phyloP scores from a whole-genome alignment of 2,329 filamentous ascomycete species.

The Byssoonygena ceratinophila region DNA sequence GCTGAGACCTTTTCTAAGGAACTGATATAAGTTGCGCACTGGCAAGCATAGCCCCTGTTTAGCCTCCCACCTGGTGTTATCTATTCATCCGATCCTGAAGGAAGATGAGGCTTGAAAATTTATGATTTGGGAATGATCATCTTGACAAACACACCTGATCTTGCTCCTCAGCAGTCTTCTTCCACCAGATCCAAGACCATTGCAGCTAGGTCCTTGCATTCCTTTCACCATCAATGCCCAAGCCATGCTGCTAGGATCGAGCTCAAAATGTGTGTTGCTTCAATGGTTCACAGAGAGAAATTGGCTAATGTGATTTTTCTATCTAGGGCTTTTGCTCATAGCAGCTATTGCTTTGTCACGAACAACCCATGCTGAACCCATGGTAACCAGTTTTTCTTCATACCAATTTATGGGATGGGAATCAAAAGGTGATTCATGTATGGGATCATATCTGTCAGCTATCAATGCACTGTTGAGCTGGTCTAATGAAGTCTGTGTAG shows the following conservation, averaged over 20 bases:
- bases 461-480: neutral
- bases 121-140: no score
- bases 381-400: slow-evolving; percentile 2
- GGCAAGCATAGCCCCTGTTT: no score
- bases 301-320: neutral
- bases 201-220: no score
- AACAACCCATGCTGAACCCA: neutral
- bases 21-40: no score
- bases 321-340: neutral
- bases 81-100: no score
- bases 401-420: slow-evolving; percentile 9
- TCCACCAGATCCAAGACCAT: no score
- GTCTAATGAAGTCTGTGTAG: neutral
- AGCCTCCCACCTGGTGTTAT: no score
- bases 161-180: no score
- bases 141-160: no score
- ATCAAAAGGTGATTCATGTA: slow-evolving; percentile 7
- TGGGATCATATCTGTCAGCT: neutral
- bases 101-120: no score
- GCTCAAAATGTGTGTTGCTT: neutral
- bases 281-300: neutral
- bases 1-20: no score
- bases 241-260: no score
- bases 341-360: neutral
- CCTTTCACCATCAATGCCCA: neutral